Evolutionary conservation across 305 asterid genomes (phyloP), one percentile per base, ranked within the genome.

Genomic region (Fraxinus albicans): DNA sequence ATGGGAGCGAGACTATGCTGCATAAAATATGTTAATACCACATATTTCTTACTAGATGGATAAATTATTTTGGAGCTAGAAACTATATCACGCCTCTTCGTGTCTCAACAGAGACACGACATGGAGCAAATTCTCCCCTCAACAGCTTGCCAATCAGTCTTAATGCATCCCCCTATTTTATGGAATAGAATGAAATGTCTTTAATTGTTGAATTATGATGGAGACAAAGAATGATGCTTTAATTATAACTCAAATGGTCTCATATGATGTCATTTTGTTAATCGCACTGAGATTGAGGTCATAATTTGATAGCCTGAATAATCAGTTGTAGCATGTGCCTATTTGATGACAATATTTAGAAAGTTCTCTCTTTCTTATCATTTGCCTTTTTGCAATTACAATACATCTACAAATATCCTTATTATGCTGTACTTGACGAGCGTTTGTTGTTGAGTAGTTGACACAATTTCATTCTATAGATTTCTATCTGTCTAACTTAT

Each of bases 401-500:
- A 70, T 15, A 70, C n/a, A 29, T 31, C 40, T 4, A 31, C 75
- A 12, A 23, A 9, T 65, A 65, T 65, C n/a, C n/a, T 21, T 60
- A 29, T 29, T 29, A 27, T 65, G 13, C 2, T 29, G 31, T 29
- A 25, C 7, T 21, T 21, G 29, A 65, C 1, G 17, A 25, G 73
- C 13, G n/a, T 65, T 25, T 25, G 6, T 4, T 23, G 33, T 65
- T 65, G 73, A 65, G 73, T 23, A 9, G 73, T 65, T 2, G 35
- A 60, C 73, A 23, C 73, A 65, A 65, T 25, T 65, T 65, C 31
- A 65, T 65, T 23, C 35, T 65, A 65, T 2, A 3, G 35, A n/a
- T 25, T 25, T 65, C 35, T 8, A 65, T 8, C 31, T 29, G 31
- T 29, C 40, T 81, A 79, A 35, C 84, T 76, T 47, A 80, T 80